Evolutionary conservation across 805 yeast species (phyloP), one percentile per base, ranked within the genome.

Genomic region (Diddensiella santjacobensis): DNA sequence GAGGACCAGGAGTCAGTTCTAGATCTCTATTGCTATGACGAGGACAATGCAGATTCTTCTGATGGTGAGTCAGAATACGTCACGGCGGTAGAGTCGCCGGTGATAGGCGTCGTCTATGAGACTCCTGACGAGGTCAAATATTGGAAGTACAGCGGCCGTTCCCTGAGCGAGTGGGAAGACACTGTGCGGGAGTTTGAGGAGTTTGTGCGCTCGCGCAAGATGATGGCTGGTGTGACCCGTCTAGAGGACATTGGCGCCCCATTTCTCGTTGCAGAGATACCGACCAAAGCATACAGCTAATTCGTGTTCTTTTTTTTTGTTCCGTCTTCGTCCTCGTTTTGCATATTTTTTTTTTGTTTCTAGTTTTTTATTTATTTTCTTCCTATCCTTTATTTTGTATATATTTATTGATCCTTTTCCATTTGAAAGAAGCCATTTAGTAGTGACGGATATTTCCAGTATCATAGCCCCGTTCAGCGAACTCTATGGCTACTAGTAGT

Each of bases 131-230:
- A 55, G 20, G 46, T 56, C 48, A 58, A 35, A 50, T 59, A 55
- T 42, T 68, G 69, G 70, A 67, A 64, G 51, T 71, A 70, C 48
- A 62, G 68, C 15, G 70, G 71, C 8, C 57, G 69, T 22, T 60
- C 74, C 17, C 51, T 71, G 20, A 58, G 66, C 26, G 74, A 70
- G 46, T 70, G 74, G 74, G 61, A 60, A 41, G 47, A 53, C 2
- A 56, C 58, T 6, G 71, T 69, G 36, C 39, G 50, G 4, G 62
- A 64, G 45, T 71, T 64, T 46, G 73, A 70, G 53, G 61, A 66
- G 38, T 70, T 60, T 52, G 67, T 65, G 13, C 50, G 59, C 11
- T 51, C 50, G 41, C 50, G 66, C 17, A 56, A 53, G 46, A 44
- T 44, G 36, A 45, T 52, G 45, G 55, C 52, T 38, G 64, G 65